Percentiles rank a stretch among this genome's conserved stretches.
Conservation (phyloP, 2,329 filamentous ascomycete genomes). For the Chaetomium sp. region DNA sequence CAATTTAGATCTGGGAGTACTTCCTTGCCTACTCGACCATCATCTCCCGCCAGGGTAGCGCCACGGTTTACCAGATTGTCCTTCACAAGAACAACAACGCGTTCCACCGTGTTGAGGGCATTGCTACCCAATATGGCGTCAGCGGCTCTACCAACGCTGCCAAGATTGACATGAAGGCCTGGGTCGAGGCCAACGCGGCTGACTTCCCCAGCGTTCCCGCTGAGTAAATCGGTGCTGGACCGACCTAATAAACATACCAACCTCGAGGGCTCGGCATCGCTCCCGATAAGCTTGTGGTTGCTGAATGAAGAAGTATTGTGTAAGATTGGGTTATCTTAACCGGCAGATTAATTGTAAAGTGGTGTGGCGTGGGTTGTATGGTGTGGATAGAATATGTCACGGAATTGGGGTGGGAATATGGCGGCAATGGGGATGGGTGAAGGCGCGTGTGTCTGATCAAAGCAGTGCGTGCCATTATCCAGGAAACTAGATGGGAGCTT, state of each 20-base stretch:
- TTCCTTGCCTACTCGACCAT: slow-evolving; percentile 85
- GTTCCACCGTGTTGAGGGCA: slow-evolving; percentile 72
- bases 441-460: neutral
- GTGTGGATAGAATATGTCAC: neutral
- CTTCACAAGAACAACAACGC: slow-evolving; percentile 88
- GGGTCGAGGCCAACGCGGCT: slow-evolving; percentile 28
- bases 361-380: neutral
- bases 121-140: slow-evolving; percentile 62
- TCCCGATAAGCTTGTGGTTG: neutral
- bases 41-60: slow-evolving; percentile 72
- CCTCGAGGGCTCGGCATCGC: neutral
- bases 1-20: slow-evolving; percentile 73
- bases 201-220: slow-evolving; percentile 27
- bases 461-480: neutral
- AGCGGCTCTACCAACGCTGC: slow-evolving; percentile 47
- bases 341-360: neutral
- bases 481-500: neutral
- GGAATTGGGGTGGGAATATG: no score
- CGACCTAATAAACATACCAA: neutral
- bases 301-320: neutral
- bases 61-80: slow-evolving; percentile 81
- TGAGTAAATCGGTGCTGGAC: slow-evolving; percentile 20
- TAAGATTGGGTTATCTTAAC: neutral
- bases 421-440: neutral
- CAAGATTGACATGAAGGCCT: slow-evolving; percentile 30